Evolutionary conservation across 192 early-diverging fungal genomes (phyloP).

Genomic region (Dissophora globulifera): DNA sequence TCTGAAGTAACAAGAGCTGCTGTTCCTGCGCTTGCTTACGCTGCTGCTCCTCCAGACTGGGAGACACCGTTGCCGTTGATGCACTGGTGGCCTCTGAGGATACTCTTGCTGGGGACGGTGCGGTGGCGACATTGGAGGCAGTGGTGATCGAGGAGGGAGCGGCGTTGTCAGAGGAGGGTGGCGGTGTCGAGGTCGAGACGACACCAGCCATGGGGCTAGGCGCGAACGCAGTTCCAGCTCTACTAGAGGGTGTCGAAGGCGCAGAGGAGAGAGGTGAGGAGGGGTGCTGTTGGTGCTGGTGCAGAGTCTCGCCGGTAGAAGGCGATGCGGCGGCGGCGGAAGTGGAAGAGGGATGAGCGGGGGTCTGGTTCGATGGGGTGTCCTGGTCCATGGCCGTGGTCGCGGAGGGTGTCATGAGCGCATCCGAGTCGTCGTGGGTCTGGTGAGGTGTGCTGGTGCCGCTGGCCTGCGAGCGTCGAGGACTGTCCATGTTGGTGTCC

Average conservation of each 20-base stretch:
- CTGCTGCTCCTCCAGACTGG: not conserved
- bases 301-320: not conserved
- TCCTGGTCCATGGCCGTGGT: conserved; percentile 23
- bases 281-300: conserved; percentile 9
- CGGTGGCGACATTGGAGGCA: not conserved
- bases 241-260: conserved; percentile 16
- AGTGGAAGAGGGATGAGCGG: conserved; percentile 1
- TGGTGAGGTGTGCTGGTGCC: conserved; percentile 27
- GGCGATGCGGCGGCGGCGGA: conserved; percentile 1
- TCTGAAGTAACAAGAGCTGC: too few species aligned
- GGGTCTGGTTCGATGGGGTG: conserved; percentile 18
- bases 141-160: not conserved
- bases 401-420: conserved; percentile 11
- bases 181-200: conserved; percentile 15
- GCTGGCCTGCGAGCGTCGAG: conserved; percentile 16
- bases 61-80: not conserved
- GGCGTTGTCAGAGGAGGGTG: not conserved
- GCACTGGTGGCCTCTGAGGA: not conserved
- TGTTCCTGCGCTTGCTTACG: not conserved
- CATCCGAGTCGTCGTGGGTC: conserved; percentile 11
- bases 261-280: conserved; percentile 13
- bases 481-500: conserved; percentile 48
- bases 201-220: conserved; percentile 30
- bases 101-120: not conserved
- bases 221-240: not conserved